Conservation (phyloP, 2,329 filamentous ascomycete species). For the Emydomyces testavorans region DNA sequence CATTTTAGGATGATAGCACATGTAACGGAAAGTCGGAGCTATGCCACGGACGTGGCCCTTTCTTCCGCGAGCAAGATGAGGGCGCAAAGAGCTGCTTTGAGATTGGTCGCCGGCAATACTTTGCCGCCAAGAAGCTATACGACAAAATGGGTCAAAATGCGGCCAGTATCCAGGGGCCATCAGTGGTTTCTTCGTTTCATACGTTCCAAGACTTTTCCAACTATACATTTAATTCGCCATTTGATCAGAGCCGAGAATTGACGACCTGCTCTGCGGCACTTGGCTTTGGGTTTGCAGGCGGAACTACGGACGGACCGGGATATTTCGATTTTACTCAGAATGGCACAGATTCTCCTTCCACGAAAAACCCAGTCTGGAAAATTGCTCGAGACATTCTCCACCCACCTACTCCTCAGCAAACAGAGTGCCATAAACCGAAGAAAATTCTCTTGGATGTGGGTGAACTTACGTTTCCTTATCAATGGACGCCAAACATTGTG, state of each 20-base stretch:
- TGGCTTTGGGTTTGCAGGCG: slow-evolving; percentile 85
- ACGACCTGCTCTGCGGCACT: slow-evolving; percentile 75
- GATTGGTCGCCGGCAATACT: slow-evolving; percentile 38
- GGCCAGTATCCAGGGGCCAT: slow-evolving; percentile 42
- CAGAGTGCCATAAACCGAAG: slow-evolving; percentile 66
- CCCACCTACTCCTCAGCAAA: slow-evolving; percentile 57
- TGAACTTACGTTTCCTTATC: slow-evolving; percentile 63
- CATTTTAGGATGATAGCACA: slow-evolving; percentile 59
- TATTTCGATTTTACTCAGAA: slow-evolving; percentile 91
- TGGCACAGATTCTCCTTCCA: slow-evolving; percentile 54
- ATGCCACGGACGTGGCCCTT: slow-evolving; percentile 39
- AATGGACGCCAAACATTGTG: slow-evolving; percentile 84
- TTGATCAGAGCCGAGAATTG: slow-evolving; percentile 48
- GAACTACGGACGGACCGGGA: slow-evolving; percentile 83
- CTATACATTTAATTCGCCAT: slow-evolving; percentile 58
- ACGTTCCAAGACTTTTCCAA: slow-evolving; percentile 71
- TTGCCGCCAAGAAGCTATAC: slow-evolving; percentile 42
- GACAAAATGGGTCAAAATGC: slow-evolving; percentile 39
- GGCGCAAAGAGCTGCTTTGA: slow-evolving; percentile 41
- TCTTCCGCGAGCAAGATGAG: slow-evolving; percentile 35
- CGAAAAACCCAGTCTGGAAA: slow-evolving; percentile 67
- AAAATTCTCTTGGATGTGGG: slow-evolving; percentile 82
- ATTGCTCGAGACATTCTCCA: slow-evolving; percentile 63
- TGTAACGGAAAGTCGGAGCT: slow-evolving; percentile 44
- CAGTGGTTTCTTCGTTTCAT: slow-evolving; percentile 68